A percentile compares a stretch with the other conserved stretches of the same genome.
Evolutionary conservation across 2,329 filamentous ascomycete species (phyloP).

Genomic region (Cyanodermella asteris): DNA sequence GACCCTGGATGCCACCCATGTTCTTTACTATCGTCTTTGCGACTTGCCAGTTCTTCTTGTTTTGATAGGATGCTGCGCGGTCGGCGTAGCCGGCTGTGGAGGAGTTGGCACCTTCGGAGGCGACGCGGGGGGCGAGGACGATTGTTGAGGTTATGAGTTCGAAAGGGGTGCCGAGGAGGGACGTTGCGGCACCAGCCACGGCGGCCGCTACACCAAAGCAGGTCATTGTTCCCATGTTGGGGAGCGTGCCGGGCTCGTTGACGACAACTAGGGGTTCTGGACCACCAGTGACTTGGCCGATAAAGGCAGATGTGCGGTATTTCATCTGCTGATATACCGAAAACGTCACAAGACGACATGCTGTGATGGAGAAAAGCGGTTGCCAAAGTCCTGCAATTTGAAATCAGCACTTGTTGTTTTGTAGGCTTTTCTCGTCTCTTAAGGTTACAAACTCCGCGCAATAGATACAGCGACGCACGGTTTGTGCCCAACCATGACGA

Average conservation of each 20-base stretch:
- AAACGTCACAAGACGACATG: conserved; percentile 58
- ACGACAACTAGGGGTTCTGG: conserved; percentile 54
- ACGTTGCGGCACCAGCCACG: conserved; percentile 59
- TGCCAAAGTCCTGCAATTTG: conserved; percentile 42
- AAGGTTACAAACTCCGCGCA: not conserved
- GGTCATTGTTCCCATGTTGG: conserved; percentile 48
- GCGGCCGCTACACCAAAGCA: conserved; percentile 63
- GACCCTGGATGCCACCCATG: conserved; percentile 38
- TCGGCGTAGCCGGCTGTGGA: no score
- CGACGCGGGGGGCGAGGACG: no score
- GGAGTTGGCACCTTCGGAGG: no score
- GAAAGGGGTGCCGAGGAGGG: conserved; percentile 33
- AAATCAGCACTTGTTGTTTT: not conserved
- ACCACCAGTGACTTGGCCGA: conserved; percentile 38
- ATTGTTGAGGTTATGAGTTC: conserved; percentile 6
- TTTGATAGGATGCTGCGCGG: no score
- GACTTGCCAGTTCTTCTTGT: not conserved
- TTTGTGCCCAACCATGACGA: not conserved
- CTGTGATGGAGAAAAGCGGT: conserved; percentile 57
- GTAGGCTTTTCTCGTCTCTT: not conserved
- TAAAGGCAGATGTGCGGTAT: conserved; percentile 47
- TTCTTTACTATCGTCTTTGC: not conserved
- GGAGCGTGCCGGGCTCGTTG: conserved; percentile 46
- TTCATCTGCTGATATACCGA: conserved; percentile 62
- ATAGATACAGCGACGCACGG: not conserved